phyloP scores from a whole-genome alignment of 2,329 filamentous ascomycete genomes.

The Tolypocladium ovalisporum region DNA sequence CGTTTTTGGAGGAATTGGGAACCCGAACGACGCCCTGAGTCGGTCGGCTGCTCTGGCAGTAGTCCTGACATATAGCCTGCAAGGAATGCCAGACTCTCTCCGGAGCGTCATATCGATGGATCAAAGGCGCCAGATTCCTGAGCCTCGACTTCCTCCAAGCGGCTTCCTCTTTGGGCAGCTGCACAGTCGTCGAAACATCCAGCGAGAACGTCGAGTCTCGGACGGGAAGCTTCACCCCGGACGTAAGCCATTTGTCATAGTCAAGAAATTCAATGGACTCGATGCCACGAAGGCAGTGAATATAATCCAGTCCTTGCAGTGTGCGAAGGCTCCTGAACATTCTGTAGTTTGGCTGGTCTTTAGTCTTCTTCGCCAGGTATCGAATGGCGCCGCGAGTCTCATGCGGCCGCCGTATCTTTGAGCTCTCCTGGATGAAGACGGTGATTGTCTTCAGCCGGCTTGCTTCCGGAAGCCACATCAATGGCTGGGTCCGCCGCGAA shows the following conservation, averaged over 20 bases:
- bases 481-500: constrained; percentile 25
- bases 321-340: constrained; percentile 23
- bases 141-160: constrained; percentile 7
- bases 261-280: constrained; percentile 33
- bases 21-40: not conserved
- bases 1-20: not conserved
- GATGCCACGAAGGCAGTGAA: constrained; percentile 33
- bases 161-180: constrained; percentile 6
- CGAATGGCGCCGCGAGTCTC: constrained; percentile 16
- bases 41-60: not conserved
- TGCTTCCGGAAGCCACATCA: constrained; percentile 24
- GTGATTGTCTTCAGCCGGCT: constrained; percentile 27
- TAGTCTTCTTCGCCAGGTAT: constrained; percentile 18
- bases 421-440: constrained; percentile 28
- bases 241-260: constrained; percentile 14
- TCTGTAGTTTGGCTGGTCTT: constrained; percentile 28
- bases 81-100: constrained; percentile 4
- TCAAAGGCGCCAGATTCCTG: constrained; percentile 10
- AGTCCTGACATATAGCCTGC: not conserved
- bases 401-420: constrained; percentile 23
- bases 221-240: constrained; percentile 4
- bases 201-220: constrained; percentile 18
- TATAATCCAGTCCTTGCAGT: constrained; percentile 32
- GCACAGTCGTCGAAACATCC: constrained; percentile 14
- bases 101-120: constrained; percentile 2